Conservation (phyloP, 2,329 filamentous ascomycete species). For the Diaporthe caulivora region DNA sequence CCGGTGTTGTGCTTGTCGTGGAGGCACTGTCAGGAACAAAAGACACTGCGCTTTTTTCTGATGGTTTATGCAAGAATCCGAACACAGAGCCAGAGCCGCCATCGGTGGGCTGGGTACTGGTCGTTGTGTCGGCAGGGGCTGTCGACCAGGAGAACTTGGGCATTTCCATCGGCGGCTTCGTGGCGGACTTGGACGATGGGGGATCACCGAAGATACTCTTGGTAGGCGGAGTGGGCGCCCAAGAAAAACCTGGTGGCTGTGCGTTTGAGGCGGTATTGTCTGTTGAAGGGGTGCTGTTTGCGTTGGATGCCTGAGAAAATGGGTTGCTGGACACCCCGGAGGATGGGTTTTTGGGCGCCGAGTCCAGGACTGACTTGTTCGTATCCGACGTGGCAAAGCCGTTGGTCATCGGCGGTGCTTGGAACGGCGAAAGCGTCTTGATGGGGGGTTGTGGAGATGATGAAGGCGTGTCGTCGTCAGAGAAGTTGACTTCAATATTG, state of each 20-base stretch:
- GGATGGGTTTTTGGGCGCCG: conserved; percentile 34
- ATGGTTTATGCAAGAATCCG: conserved; percentile 25
- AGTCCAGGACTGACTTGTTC: background rate
- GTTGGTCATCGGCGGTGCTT: conserved; percentile 15
- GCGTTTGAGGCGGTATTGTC: background rate
- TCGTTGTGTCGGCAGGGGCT: conserved; percentile 13
- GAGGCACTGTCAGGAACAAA: background rate
- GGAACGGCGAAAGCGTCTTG: conserved; percentile 26
- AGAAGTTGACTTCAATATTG: conserved; percentile 28
- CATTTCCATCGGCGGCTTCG: conserved; percentile 7
- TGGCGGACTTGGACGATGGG: background rate
- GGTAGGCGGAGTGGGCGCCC: background rate
- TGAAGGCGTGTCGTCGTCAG: conserved; percentile 35
- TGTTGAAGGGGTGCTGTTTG: background rate
- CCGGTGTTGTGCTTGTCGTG: background rate
- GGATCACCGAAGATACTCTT: background rate
- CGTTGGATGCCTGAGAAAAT: conserved; percentile 8
- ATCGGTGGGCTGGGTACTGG: background rate
- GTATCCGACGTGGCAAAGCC: background rate
- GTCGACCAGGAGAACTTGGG: conserved; percentile 10
- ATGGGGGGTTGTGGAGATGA: conserved; percentile 30
- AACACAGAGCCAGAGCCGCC: conserved; percentile 22
- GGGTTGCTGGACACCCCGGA: background rate
- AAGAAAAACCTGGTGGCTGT: conserved; percentile 2
- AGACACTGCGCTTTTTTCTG: background rate